A percentile compares a stretch with the other conserved stretches of the same genome.
These are phyloP conservation scores for Fragaria ananassa DNA, from an alignment of 306 rosid genomes.

Conservation along the genomic window DNA sequence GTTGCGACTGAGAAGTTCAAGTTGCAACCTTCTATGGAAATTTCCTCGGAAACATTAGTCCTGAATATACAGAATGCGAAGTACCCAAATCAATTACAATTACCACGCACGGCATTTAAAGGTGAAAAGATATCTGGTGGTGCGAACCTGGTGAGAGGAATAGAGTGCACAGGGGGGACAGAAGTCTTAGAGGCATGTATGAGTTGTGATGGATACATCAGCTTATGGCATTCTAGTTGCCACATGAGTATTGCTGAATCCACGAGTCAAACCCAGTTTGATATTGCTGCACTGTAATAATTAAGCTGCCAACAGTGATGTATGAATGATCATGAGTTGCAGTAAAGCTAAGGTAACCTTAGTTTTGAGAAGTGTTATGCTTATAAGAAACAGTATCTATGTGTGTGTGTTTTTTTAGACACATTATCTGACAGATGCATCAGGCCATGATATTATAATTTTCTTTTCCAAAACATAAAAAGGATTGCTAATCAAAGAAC, in stretches of 20 bases:
- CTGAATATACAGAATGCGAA: constrained; percentile 26
- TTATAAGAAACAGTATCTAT: background rate
- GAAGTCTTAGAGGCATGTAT: constrained; percentile 28
- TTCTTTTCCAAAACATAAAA: background rate
- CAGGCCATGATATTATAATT: background rate
- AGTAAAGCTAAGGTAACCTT: background rate
- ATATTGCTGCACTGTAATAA: background rate
- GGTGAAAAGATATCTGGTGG: constrained; percentile 11
- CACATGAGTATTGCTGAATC: background rate
- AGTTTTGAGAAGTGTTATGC: background rate
- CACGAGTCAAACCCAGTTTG: background rate
- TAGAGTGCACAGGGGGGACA: constrained; percentile 39
- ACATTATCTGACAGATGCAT: background rate
- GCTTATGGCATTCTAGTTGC: constrained; percentile 3
- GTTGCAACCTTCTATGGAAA: constrained; percentile 62
- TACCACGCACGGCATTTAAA: constrained; percentile 14
- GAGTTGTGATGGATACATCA: constrained; percentile 12
- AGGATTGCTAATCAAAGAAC: background rate
- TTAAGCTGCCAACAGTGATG: background rate
- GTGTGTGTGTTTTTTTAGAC: no score
- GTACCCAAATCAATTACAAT: background rate
- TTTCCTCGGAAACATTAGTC: constrained; percentile 27
- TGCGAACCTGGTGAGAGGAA: constrained; percentile 20
- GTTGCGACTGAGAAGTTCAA: constrained; percentile 53
- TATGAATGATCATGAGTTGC: background rate